phyloP scores from a whole-genome alignment of 306 rosid genomes.

The Rosa persica region DNA sequence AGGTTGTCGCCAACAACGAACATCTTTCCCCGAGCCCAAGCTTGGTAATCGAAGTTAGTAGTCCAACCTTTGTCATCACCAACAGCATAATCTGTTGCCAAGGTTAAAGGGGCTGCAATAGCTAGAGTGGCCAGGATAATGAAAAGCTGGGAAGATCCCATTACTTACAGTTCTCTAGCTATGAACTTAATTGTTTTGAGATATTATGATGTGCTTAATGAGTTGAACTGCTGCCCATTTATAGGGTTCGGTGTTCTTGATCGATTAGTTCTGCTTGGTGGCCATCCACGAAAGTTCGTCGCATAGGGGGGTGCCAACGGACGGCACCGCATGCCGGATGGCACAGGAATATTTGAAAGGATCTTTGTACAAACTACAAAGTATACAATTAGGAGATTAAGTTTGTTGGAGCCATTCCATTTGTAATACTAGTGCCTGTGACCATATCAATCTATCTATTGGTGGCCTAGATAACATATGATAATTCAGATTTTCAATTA shows the following conservation, averaged over 20 bases:
- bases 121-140: conserved; percentile 24
- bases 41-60: conserved; percentile 34
- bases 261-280: no score
- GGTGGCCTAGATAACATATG: no score
- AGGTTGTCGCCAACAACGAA: conserved; percentile 49
- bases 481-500: no score
- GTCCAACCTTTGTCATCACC: conserved; percentile 50
- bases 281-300: no score
- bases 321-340: no score
- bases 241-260: neutral
- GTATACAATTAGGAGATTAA: no score
- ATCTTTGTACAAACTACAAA: no score
- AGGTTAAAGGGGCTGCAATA: conserved; percentile 21
- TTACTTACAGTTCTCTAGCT: neutral
- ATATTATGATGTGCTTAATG: neutral
- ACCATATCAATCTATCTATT: no score
- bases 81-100: conserved; percentile 33
- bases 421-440: no score
- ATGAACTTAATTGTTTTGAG: neutral
- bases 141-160: conserved; percentile 34
- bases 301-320: no score
- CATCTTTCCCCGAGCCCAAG: conserved; percentile 42
- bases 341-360: no score
- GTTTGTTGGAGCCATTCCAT: no score
- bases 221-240: neutral